Evolutionary conservation across 2,329 filamentous ascomycete species (phyloP).

Genomic region (Alternaria gansuensis): DNA sequence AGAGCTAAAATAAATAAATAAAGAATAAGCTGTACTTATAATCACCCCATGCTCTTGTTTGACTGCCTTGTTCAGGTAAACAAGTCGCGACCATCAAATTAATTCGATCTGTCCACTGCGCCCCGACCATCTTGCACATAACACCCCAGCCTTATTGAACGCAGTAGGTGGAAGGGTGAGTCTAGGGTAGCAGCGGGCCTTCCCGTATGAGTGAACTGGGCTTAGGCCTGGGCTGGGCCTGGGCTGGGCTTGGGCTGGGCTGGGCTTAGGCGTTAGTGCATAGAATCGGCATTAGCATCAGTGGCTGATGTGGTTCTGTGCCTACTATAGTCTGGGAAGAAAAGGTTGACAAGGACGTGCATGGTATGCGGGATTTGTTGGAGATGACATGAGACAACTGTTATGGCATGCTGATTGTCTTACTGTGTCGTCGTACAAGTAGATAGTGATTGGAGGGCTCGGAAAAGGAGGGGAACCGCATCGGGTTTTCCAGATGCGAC

Average conservation of each 20-base stretch:
- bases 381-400: neutral
- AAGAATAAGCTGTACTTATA: no score
- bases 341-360: neutral
- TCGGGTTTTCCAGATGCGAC: neutral
- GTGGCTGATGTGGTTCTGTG: conserved; percentile 3
- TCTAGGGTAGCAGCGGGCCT: conserved; percentile 2
- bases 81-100: neutral
- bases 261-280: no score
- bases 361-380: neutral
- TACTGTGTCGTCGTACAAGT: neutral
- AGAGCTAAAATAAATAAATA: neutral
- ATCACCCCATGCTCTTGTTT: neutral
- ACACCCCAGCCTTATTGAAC: neutral
- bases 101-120: neutral
- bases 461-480: conserved; percentile 1
- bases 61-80: no score
- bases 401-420: neutral
- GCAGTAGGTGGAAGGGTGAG: neutral
- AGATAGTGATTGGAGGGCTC: neutral
- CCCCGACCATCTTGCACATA: neutral
- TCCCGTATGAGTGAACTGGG: neutral
- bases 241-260: no score
- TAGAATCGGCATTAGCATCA: neutral
- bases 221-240: no score
- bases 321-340: conserved; percentile 1